A percentile compares a stretch with the other conserved stretches of the same genome.
phyloP scores from a whole-genome alignment of 352 stramenopile genomes.

The Thraustotheca clavata region DNA sequence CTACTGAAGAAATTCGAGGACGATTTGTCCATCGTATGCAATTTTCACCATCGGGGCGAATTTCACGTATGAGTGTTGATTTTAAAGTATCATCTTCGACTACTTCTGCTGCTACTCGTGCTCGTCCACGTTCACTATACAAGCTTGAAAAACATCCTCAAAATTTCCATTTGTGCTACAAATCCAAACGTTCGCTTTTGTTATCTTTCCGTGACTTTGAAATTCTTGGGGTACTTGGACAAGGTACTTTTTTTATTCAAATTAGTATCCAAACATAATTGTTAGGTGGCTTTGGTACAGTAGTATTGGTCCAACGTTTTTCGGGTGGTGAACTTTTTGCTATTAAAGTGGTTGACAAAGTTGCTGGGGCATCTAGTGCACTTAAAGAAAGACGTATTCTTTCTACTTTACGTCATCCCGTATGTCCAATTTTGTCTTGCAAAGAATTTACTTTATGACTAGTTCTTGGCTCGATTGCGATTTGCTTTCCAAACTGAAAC shows the following conservation, averaged over 20 bases:
- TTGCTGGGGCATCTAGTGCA: conserved; percentile 17
- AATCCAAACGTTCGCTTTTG: conserved; percentile 73
- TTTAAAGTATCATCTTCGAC: conserved; percentile 54
- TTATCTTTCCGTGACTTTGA: conserved; percentile 51
- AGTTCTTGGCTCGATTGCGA: conserved; percentile 32
- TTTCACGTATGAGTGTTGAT: conserved; percentile 76
- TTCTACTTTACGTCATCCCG: conserved; percentile 21
- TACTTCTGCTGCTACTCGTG: conserved; percentile 28
- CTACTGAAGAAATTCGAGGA: conserved; percentile 25
- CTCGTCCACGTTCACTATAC: conserved; percentile 13
- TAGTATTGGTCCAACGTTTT: conserved; percentile 16
- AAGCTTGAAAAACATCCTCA: conserved; percentile 55
- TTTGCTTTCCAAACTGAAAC: conserved; percentile 80
- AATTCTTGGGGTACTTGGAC: conserved; percentile 19
- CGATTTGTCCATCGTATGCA: conserved; percentile 74
- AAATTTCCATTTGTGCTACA: conserved; percentile 75
- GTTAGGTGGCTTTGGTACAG: conserved; percentile 20
- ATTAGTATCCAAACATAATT: neutral
- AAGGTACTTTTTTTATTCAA: neutral
- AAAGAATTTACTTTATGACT: neutral
- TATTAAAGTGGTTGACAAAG: conserved; percentile 26
- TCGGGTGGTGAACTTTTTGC: conserved; percentile 19
- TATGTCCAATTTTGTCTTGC: too few relatives aligned
- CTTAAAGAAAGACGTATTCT: conserved; percentile 24
- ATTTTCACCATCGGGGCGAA: conserved; percentile 69